phyloP scores from a whole-genome alignment of 2,329 filamentous ascomycete genomes.

The Talaromyces sp. region DNA sequence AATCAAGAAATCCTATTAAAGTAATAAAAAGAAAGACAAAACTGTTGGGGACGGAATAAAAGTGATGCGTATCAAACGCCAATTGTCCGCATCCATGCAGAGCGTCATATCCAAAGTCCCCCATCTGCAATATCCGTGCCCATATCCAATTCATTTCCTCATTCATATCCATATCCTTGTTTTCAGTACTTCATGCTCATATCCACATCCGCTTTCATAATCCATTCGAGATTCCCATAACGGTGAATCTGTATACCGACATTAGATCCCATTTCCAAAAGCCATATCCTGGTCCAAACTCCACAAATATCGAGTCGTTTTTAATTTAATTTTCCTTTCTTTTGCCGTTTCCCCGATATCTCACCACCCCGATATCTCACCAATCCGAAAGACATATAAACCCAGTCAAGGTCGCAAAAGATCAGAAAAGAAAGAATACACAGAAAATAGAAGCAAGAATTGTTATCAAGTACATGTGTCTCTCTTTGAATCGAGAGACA shows the following conservation, averaged over 20 bases:
- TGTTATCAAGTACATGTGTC: neutral
- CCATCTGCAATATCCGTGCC: neutral
- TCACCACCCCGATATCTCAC: neutral
- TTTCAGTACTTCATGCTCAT: neutral
- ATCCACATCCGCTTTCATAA: neutral
- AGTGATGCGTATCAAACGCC: conserved; percentile 12
- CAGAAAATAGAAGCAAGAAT: neutral
- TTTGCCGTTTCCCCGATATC: neutral
- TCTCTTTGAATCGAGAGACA: neutral
- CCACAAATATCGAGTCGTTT: neutral
- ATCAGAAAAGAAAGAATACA: neutral
- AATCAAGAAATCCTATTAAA: neutral
- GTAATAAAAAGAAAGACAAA: neutral
- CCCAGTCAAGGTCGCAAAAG: neutral
- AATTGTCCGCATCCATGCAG: neutral
- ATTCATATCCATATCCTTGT: neutral
- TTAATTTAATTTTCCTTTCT: neutral
- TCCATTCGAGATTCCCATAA: neutral
- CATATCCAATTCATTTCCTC: neutral
- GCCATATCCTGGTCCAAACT: neutral
- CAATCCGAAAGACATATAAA: neutral
- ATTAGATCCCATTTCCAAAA: neutral
- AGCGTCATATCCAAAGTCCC: neutral
- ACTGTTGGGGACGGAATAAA: neutral
- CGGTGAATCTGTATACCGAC: conserved; percentile 4